These are phyloP conservation scores for Salix koriyanagi DNA, from an alignment of 345 rosid species.

Conservation along the genomic window DNA sequence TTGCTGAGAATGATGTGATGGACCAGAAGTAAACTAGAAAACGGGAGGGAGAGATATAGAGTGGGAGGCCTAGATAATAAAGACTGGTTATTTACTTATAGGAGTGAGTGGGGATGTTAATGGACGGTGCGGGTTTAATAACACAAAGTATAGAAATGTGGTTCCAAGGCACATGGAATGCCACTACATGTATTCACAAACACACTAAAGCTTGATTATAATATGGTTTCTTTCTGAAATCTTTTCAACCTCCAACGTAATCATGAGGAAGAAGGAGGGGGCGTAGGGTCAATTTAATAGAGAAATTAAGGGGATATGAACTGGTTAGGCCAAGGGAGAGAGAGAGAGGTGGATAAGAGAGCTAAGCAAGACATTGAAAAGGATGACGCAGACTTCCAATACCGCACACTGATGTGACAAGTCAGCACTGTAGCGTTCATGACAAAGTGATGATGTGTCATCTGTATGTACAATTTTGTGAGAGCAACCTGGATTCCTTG, in stretches of 20 bases:
- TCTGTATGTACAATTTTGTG: neutral
- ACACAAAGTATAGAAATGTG: conserved; percentile 36
- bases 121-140: conserved; percentile 37
- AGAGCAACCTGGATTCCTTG: neutral
- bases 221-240: conserved; percentile 4
- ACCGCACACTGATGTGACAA: conserved; percentile 15
- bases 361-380: neutral
- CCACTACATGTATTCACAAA: conserved; percentile 17
- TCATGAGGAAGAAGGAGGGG: conserved; percentile 3
- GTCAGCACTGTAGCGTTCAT: neutral
- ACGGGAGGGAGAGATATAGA: neutral
- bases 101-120: neutral
- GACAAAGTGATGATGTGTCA: neutral
- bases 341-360: neutral
- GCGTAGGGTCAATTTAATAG: conserved; percentile 33
- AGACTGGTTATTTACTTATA: neutral
- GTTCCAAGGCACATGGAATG: conserved; percentile 58
- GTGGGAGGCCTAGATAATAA: too few relatives aligned
- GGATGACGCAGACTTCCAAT: neutral
- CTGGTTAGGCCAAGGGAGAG: neutral
- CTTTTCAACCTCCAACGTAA: conserved; percentile 18
- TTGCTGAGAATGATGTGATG: neutral
- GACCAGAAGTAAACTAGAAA: neutral
- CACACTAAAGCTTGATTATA: neutral
- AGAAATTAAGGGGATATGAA: neutral